A percentile compares a stretch with the other conserved stretches of the same genome.
These are phyloP conservation scores for Fusarium chlamydosporum DNA, from an alignment of 2,329 filamentous ascomycete genomes.

Conservation along the genomic window DNA sequence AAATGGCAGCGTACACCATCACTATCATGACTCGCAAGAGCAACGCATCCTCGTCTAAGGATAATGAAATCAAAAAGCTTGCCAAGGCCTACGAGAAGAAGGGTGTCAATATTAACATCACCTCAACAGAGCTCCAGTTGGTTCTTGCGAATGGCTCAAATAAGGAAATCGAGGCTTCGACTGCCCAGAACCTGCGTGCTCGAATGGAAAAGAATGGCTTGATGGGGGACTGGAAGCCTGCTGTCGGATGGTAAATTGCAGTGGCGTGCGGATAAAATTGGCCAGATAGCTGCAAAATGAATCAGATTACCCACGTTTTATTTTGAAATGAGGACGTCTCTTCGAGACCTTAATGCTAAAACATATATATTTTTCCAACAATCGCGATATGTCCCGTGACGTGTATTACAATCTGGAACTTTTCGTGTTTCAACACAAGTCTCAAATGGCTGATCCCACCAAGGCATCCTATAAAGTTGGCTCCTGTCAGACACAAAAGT, in stretches of 20 bases:
- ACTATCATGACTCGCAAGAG: background rate
- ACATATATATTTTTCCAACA: background rate
- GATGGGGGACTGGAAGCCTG: background rate
- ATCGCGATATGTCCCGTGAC: too few relatives aligned
- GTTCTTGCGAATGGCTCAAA: background rate
- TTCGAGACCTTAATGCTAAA: too few relatives aligned
- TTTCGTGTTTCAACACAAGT: too few relatives aligned
- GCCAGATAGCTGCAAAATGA: background rate
- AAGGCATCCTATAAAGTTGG: too few relatives aligned
- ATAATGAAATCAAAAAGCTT: background rate
- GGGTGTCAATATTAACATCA: background rate
- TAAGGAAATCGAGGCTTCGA: background rate
- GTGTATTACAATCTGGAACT: too few relatives aligned
- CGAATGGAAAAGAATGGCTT: background rate
- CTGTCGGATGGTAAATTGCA: background rate
- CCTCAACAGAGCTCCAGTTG: background rate
- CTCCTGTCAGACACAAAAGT: too few relatives aligned
- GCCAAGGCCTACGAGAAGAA: background rate
- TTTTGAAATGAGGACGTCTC: background rate
- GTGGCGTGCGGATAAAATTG: background rate
- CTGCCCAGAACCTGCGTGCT: background rate
- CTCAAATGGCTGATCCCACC: too few relatives aligned
- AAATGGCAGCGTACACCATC: background rate
- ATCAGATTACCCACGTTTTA: background rate
- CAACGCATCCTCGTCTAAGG: background rate